Evolutionary conservation across 2,329 filamentous ascomycete species (phyloP), one percentile per base, ranked within the genome.

Genomic region (Ophiostoma piceae): DNA sequence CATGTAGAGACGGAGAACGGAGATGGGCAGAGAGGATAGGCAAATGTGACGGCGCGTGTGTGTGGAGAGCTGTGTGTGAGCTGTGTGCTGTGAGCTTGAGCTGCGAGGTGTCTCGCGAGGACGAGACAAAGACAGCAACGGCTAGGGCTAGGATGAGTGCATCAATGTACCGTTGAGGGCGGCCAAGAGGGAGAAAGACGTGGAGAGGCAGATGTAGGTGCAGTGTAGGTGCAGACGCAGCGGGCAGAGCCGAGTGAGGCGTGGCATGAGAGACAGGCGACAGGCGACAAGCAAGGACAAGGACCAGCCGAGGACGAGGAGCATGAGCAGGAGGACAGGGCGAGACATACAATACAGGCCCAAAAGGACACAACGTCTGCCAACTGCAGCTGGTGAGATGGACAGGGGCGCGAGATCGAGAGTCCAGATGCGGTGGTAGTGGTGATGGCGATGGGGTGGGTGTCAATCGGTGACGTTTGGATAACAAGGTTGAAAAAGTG

Each of bases 401-500:
- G 26, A 32, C 12, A 62, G 29, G 60, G 32, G 60, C 29, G 60
- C 26, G 60, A 32, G 57, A 29, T 16, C 26, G 57, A 29, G 22
- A 22, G 8, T 26, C 22, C 3, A 57, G 22, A 62, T 62, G 57
- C 14, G 9, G 26, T 32, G 57, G 12, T 16, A 37, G 60, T 37
- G 60, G 32, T 35, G 29, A 32, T 65, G 35, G 62, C 32, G 57
- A 37, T 65, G 19, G 35, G 62, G 62, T 22, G 9, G 29, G 62
- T 39, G 62, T 35, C 62, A 39, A 37, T 35, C 29, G 57, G 57
- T 64, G 57, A 64, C 26, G 57, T 64, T 32, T 64, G 60, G 60
- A 65, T 65, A 65, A 32, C 32, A 65, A 65, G 60, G 60, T 65
- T 65, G 60, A 65, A 64, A 64, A 64, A 65, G 57, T 32, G 29